Percentiles rank a stretch among this genome's conserved stretches.
These are phyloP conservation scores for Aspergillus conjunctus DNA, from an alignment of 495 filamentous ascomycete species.

Conservation along the genomic window DNA sequence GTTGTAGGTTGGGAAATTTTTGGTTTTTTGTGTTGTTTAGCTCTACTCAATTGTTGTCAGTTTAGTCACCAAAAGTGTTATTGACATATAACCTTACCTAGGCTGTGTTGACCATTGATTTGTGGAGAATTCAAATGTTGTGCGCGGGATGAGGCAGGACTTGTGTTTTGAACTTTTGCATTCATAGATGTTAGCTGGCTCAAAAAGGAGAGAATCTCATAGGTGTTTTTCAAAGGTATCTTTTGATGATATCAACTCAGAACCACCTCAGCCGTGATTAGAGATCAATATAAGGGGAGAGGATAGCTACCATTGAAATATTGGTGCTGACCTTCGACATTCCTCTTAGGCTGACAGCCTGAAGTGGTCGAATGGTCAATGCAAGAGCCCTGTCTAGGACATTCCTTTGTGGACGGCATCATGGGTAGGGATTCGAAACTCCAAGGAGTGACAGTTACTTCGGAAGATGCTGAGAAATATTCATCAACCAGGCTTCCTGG, in stretches of 20 bases:
- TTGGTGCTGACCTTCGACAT: background rate
- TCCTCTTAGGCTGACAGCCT: background rate
- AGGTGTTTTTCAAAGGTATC: too few relatives aligned
- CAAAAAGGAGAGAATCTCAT: too few relatives aligned
- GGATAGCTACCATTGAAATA: background rate
- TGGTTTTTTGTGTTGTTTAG: background rate
- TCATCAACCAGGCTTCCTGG: background rate
- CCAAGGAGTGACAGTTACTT: constrained; percentile 8
- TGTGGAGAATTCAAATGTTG: too few relatives aligned
- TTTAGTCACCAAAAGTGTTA: too few relatives aligned
- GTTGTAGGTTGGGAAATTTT: background rate
- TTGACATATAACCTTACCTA: too few relatives aligned
- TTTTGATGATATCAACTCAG: too few relatives aligned
- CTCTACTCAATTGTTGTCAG: constrained; percentile 8
- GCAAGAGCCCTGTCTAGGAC: constrained; percentile 6
- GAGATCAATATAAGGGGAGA: background rate
- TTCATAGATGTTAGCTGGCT: too few relatives aligned
- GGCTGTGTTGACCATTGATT: too few relatives aligned
- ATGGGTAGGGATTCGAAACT: background rate
- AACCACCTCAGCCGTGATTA: too few relatives aligned
- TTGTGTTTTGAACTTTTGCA: too few relatives aligned
- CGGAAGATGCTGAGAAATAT: background rate
- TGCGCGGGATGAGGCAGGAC: too few relatives aligned
- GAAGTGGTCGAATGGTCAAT: background rate
- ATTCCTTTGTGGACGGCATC: constrained; percentile 6